Evolutionary conservation across 768 basidiomycete species (phyloP).

Genomic region (Boletus coccyginus): DNA sequence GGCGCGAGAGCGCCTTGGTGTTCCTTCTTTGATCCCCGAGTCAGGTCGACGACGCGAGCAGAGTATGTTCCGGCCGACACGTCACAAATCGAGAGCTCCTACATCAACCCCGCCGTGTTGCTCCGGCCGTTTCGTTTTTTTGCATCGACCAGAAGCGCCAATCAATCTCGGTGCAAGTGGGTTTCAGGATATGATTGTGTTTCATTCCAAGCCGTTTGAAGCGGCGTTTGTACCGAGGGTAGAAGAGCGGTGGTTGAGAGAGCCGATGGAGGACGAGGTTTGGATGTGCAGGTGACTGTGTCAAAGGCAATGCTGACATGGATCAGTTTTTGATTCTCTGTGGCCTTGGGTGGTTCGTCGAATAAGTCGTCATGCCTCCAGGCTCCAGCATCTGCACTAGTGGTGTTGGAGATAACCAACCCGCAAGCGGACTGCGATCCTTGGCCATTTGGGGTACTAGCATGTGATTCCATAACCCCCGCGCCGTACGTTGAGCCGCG

Average conservation of each 20-base stretch:
- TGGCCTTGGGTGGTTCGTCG: no score
- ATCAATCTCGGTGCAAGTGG: slow-evolving; percentile 48
- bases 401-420: no score
- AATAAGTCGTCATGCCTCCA: no score
- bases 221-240: slow-evolving; percentile 51
- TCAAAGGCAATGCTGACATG: no score
- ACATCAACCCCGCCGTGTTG: slow-evolving; percentile 56
- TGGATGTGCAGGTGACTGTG: no score
- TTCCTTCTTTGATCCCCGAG: neutral
- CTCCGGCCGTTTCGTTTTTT: slow-evolving; percentile 62
- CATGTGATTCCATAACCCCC: no score
- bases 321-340: no score
- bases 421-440: no score
- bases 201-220: slow-evolving; percentile 55
- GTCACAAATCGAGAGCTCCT: slow-evolving; percentile 44
- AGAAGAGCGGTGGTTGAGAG: slow-evolving; percentile 10
- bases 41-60: slow-evolving; percentile 7
- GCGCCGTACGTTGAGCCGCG: no score
- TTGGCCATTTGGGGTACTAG: no score
- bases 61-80: slow-evolving; percentile 61
- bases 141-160: slow-evolving; percentile 43
- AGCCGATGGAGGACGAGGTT: slow-evolving; percentile 2
- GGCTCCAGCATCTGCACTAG: no score
- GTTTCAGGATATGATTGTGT: slow-evolving; percentile 55
- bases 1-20: neutral